Percentiles rank a stretch among this genome's conserved stretches.
These are phyloP conservation scores for Trichaptum fuscoviolaceum DNA, from an alignment of 768 basidiomycete genomes.

Conservation along the genomic window DNA sequence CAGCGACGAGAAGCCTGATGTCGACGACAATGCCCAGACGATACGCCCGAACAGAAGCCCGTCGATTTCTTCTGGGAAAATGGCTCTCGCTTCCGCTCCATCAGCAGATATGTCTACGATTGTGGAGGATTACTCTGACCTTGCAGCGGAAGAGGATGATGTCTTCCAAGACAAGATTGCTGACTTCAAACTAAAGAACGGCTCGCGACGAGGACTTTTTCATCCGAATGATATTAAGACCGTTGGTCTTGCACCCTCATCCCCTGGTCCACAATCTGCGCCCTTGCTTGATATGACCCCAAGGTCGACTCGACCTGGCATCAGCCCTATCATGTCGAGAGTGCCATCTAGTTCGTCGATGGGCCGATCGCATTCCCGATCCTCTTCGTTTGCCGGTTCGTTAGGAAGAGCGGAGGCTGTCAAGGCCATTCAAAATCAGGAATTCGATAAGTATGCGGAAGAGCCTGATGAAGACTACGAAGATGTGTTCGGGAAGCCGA, in stretches of 20 bases:
- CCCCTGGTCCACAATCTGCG: slow-evolving; percentile 61
- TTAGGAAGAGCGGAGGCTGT: slow-evolving; percentile 63
- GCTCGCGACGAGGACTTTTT: slow-evolving; percentile 68
- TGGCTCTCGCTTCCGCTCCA: slow-evolving; percentile 57
- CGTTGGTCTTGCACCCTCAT: slow-evolving; percentile 45
- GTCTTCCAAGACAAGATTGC: slow-evolving; percentile 73
- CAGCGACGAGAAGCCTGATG: slow-evolving; percentile 50
- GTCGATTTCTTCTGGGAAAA: slow-evolving; percentile 36
- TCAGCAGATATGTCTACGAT: slow-evolving; percentile 59
- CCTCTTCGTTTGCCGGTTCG: slow-evolving; percentile 57
- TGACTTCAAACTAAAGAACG: slow-evolving; percentile 79
- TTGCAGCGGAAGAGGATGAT: slow-evolving; percentile 77
- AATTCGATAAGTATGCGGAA: slow-evolving; percentile 84
- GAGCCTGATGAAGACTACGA: slow-evolving; percentile 91
- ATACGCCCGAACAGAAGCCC: slow-evolving; percentile 76
- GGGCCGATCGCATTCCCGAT: slow-evolving; percentile 45
- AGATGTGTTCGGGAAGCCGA: slow-evolving; percentile 84
- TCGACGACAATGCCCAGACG: slow-evolving; percentile 75
- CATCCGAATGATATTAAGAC: slow-evolving; percentile 89
- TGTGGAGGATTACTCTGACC: slow-evolving; percentile 89
- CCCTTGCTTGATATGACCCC: slow-evolving; percentile 54
- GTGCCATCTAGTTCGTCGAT: slow-evolving; percentile 18
- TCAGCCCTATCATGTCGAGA: slow-evolving; percentile 38
- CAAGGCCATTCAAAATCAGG: slow-evolving; percentile 47
- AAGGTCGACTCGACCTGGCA: slow-evolving; percentile 47